Conservation (phyloP, 345 rosid species). For the Iberis pinnata region DNA sequence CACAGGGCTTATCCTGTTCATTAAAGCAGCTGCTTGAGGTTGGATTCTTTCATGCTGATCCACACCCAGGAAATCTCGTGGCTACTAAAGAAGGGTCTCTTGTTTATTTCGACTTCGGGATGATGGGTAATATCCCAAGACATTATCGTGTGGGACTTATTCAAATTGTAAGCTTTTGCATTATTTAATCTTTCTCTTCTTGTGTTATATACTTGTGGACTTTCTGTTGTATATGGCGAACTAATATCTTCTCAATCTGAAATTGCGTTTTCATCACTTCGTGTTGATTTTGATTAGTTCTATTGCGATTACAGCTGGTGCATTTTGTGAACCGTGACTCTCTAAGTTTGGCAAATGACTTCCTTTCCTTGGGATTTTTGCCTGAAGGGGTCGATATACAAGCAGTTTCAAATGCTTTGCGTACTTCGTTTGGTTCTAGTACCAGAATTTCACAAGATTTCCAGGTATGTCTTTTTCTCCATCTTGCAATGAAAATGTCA, state of each 20-base stretch:
- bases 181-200: neutral
- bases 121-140: constrained; percentile 97
- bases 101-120: constrained; percentile 94
- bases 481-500: neutral
- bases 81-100: constrained; percentile 63
- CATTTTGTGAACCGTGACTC: constrained; percentile 99
- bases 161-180: constrained; percentile 57
- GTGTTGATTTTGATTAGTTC: constrained; percentile 28
- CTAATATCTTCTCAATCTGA: neutral
- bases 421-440: constrained; percentile 64
- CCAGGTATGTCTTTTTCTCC: constrained; percentile 51
- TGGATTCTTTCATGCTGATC: constrained; percentile 98
- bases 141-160: constrained; percentile 93
- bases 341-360: constrained; percentile 95
- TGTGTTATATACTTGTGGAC: neutral
- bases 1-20: constrained; percentile 83
- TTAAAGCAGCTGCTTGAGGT: constrained; percentile 89
- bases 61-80: constrained; percentile 98
- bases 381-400: constrained; percentile 84
- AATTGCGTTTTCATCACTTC: neutral
- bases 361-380: constrained; percentile 95
- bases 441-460: constrained; percentile 76
- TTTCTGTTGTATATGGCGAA: neutral
- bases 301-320: constrained; percentile 73
- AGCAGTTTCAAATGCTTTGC: constrained; percentile 73